phyloP scores from a whole-genome alignment of 306 rosid species.

The Abrus pulchellus region DNA sequence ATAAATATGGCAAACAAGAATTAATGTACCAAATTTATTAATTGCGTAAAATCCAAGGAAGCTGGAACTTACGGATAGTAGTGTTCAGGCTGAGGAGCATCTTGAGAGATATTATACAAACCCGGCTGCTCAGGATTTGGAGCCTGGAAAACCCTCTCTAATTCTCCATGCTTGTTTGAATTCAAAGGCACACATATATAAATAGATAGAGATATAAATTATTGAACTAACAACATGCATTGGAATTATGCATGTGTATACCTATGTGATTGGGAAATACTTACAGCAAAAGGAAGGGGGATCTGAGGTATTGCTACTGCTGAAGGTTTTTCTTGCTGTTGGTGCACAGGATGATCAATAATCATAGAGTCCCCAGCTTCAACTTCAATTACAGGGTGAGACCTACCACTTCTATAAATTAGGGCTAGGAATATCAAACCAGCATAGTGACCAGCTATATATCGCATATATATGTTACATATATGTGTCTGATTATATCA shows the following conservation, averaged over 20 bases:
- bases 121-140: background rate
- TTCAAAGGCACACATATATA: background rate
- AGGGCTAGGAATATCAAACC: background rate
- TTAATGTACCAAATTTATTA: background rate
- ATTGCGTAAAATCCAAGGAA: background rate
- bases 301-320: background rate
- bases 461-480: background rate
- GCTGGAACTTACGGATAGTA: conserved; percentile 18
- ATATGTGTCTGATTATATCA: background rate
- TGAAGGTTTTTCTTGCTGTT: conserved; percentile 1
- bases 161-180: conserved; percentile 26
- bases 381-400: background rate
- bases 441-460: background rate
- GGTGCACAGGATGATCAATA: background rate
- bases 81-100: background rate
- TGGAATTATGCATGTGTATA: too few relatives aligned
- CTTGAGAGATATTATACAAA: background rate
- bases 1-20: background rate
- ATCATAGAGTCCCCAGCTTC: background rate
- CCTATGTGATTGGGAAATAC: background rate
- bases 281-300: conserved; percentile 3
- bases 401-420: background rate
- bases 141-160: background rate
- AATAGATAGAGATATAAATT: background rate
- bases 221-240: conserved; percentile 1